Evolutionary conservation across 306 rosid genomes (phyloP).

Genomic region (Casuarina equisetifolia): DNA sequence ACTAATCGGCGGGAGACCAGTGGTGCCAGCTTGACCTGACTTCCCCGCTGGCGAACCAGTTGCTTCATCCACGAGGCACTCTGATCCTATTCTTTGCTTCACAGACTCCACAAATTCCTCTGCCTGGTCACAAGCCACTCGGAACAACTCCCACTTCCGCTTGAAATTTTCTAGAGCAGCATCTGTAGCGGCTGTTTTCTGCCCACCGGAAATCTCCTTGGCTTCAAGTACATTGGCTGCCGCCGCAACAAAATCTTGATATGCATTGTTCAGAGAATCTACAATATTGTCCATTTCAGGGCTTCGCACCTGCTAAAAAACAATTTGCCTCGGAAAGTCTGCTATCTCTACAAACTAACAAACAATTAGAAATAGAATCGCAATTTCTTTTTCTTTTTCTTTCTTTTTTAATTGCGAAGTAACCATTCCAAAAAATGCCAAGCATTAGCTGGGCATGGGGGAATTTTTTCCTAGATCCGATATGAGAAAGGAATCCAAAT

Average conservation of each 20-base stretch:
- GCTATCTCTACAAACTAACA: background rate
- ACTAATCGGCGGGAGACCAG: constrained; percentile 67
- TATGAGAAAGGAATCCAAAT: background rate
- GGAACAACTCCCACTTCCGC: constrained; percentile 77
- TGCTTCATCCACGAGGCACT: constrained; percentile 81
- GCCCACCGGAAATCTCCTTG: constrained; percentile 45
- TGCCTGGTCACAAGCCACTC: constrained; percentile 77
- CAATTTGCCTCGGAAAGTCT: background rate
- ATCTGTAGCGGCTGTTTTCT: constrained; percentile 58
- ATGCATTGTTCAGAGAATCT: constrained; percentile 62
- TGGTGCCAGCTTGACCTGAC: constrained; percentile 43
- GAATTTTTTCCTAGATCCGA: background rate
- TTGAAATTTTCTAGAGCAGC: constrained; percentile 68
- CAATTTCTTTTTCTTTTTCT: background rate
- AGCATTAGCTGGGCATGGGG: background rate
- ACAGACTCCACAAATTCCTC: constrained; percentile 84
- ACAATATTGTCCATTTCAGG: constrained; percentile 60
- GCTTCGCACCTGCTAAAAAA: constrained; percentile 8
- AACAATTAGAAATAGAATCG: background rate
- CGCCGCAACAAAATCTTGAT: constrained; percentile 68
- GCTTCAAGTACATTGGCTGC: constrained; percentile 70
- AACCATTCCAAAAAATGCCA: background rate
- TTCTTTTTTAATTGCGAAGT: background rate
- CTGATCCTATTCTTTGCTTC: constrained; percentile 81
- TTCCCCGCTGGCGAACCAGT: constrained; percentile 62